A percentile compares a stretch with the other conserved stretches of the same genome.
Evolutionary conservation across 179 eudicot genomes (phyloP).

Genomic region (Amaranthus tricolor): DNA sequence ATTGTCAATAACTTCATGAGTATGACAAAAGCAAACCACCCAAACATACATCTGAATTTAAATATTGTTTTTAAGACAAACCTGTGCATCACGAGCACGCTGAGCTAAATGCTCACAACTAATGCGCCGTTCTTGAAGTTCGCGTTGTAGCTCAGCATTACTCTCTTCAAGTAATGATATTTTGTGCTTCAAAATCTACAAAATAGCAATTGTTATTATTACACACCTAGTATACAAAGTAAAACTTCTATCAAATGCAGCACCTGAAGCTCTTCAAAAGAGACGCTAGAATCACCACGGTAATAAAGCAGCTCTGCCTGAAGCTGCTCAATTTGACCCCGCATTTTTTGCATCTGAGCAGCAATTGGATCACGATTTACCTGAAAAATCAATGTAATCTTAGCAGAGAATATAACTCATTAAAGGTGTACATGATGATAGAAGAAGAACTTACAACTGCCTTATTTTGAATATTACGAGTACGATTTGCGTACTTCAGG

Average conservation of each 20-base stretch:
- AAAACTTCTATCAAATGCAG: not conserved
- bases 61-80: slow-evolving; percentile 23
- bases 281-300: slow-evolving; percentile 76
- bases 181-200: slow-evolving; percentile 79
- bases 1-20: slow-evolving; percentile 15
- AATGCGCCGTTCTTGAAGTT: slow-evolving; percentile 63
- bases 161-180: slow-evolving; percentile 86
- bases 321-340: slow-evolving; percentile 87
- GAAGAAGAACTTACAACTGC: slow-evolving; percentile 66
- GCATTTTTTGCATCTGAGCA: slow-evolving; percentile 90
- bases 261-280: slow-evolving; percentile 92
- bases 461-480: slow-evolving; percentile 97
- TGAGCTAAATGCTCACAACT: slow-evolving; percentile 71
- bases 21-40: slow-evolving; percentile 21
- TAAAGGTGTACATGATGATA: not conserved
- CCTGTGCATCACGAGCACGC: slow-evolving; percentile 94
- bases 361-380: slow-evolving; percentile 92
- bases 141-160: slow-evolving; percentile 68
- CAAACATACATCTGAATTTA: not conserved
- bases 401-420: not conserved
- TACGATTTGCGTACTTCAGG: slow-evolving; percentile 95
- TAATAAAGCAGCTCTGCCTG: slow-evolving; percentile 79
- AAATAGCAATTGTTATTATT: not conserved
- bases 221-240: not conserved
- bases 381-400: slow-evolving; percentile 37